Evolutionary conservation across 192 early-diverging fungal species (phyloP).

Genomic region (Rhizoclosmatium globosum): DNA sequence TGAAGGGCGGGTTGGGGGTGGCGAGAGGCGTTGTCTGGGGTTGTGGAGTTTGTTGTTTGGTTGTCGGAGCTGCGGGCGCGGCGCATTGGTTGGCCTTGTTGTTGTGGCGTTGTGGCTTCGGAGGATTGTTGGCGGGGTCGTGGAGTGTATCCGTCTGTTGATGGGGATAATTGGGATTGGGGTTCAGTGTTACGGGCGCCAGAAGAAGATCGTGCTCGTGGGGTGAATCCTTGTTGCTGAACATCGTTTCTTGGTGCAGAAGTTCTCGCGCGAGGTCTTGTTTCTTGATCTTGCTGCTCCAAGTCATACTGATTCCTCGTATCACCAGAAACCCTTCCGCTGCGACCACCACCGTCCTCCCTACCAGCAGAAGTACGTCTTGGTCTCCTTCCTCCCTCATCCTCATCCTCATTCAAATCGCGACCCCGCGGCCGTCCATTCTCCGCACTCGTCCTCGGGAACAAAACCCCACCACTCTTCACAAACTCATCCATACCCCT

Average conservation of each 20-base stretch:
- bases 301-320: too few species aligned
- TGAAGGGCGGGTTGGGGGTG: not conserved
- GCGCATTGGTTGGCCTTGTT: not conserved
- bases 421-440: not conserved
- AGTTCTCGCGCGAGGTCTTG: too few species aligned
- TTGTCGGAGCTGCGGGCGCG: not conserved
- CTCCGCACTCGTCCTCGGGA: too few species aligned
- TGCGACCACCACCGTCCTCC: not conserved
- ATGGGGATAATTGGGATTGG: too few species aligned
- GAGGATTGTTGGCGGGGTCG: not conserved
- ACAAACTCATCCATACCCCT: not conserved
- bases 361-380: not conserved
- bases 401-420: not conserved
- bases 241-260: too few species aligned
- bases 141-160: too few species aligned
- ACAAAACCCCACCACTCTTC: not conserved
- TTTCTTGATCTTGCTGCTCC: too few species aligned
- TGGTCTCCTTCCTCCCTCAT: not conserved
- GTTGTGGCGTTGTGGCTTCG: conserved; percentile 3
- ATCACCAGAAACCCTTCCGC: not conserved
- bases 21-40: not conserved
- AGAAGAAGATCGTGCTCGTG: too few species aligned
- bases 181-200: too few species aligned
- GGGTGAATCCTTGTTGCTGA: too few species aligned
- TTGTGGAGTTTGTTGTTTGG: not conserved